phyloP scores from a whole-genome alignment of 208 protist genomes.

The Leptomonas seymouri region DNA sequence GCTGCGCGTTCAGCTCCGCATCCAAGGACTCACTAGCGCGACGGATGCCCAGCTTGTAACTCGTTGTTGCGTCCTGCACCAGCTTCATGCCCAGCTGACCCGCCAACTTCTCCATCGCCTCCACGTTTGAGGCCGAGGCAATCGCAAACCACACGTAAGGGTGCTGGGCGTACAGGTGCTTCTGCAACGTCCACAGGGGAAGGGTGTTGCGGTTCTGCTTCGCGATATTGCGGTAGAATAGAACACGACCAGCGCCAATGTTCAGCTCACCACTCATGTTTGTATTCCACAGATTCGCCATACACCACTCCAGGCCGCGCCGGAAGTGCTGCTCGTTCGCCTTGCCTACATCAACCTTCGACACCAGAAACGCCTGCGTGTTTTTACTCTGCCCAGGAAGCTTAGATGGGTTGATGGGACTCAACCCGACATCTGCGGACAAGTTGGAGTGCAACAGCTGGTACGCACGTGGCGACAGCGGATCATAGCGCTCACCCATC shows the following conservation, averaged over 20 bases:
- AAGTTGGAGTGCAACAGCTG: slow-evolving; percentile 86
- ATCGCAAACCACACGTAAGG: slow-evolving; percentile 91
- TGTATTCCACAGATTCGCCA: slow-evolving; percentile 91
- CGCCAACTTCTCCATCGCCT: slow-evolving; percentile 58
- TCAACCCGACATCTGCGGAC: slow-evolving; percentile 66
- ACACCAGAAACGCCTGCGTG: slow-evolving; percentile 46
- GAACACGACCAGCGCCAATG: slow-evolving; percentile 77
- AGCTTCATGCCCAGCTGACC: slow-evolving; percentile 64
- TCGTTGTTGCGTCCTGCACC: slow-evolving; percentile 74
- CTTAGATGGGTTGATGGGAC: slow-evolving; percentile 46
- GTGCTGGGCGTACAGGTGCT: slow-evolving; percentile 79
- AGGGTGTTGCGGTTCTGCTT: slow-evolving; percentile 89
- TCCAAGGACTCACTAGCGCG: slow-evolving; percentile 73
- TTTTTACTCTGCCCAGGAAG: slow-evolving; percentile 71
- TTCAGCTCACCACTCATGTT: slow-evolving; percentile 91
- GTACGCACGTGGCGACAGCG: slow-evolving; percentile 69
- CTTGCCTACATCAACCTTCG: slow-evolving; percentile 56
- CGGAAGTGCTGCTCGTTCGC: slow-evolving; percentile 83
- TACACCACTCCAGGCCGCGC: slow-evolving; percentile 78
- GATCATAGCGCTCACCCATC: slow-evolving; percentile 74
- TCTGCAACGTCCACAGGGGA: slow-evolving; percentile 81
- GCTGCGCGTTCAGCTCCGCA: slow-evolving; percentile 80
- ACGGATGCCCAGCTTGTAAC: slow-evolving; percentile 68
- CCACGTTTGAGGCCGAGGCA: slow-evolving; percentile 67
- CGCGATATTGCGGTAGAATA: slow-evolving; percentile 83